Conservation (phyloP, 179 eudicot species). For the Beta corolliflora region DNA sequence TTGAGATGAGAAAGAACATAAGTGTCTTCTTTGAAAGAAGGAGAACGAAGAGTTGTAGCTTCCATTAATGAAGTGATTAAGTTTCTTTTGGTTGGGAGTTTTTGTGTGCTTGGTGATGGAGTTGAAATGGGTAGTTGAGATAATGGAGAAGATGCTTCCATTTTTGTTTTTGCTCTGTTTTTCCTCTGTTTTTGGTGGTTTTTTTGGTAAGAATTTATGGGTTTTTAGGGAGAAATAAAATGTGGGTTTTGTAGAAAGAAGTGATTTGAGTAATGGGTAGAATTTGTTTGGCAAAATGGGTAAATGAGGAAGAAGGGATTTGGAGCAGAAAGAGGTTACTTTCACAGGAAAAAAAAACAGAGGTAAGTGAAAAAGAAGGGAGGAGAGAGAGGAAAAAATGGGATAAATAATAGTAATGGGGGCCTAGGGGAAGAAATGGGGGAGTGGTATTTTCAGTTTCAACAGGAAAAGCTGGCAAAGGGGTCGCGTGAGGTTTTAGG, state of each 20-base stretch:
- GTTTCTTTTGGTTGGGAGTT: slow-evolving; percentile 44
- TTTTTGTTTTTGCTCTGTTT: slow-evolving; percentile 10
- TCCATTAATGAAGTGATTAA: slow-evolving; percentile 60
- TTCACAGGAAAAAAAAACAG: no score
- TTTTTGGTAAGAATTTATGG: neutral
- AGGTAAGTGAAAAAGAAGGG: no score
- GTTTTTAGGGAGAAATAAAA: neutral
- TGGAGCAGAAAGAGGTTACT: no score
- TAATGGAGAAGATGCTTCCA: slow-evolving; percentile 32
- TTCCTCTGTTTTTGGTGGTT: neutral
- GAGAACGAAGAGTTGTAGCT: slow-evolving; percentile 53
- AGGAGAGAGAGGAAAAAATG: neutral
- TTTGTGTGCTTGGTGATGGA: slow-evolving; percentile 32
- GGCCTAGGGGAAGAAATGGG: neutral
- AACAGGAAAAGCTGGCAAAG: slow-evolving; percentile 32
- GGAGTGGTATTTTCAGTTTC: slow-evolving; percentile 3
- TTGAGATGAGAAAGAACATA: slow-evolving; percentile 64
- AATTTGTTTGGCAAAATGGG: no score
- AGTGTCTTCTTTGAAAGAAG: slow-evolving; percentile 81
- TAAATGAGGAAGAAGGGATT: no score
- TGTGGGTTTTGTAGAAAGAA: neutral
- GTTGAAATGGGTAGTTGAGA: slow-evolving; percentile 25
- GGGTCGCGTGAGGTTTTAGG: slow-evolving; percentile 26
- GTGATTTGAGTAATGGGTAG: neutral
- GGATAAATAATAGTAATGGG: slow-evolving; percentile 7